These are phyloP conservation scores for Acer yangbiense DNA, from an alignment of 345 rosid genomes.

Conservation along the genomic window DNA sequence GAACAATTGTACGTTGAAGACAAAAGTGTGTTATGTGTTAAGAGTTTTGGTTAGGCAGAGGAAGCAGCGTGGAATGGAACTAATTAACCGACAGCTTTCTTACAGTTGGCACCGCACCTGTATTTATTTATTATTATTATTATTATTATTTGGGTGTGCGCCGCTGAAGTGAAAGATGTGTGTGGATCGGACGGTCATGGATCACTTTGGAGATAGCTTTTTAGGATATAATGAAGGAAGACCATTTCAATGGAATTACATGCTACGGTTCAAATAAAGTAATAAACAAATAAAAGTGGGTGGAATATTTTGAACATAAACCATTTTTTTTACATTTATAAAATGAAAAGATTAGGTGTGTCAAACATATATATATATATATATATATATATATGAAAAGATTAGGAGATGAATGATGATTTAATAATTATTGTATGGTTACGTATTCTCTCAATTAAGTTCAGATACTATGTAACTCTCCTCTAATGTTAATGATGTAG, in stretches of 20 bases:
- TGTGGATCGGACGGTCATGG: neutral
- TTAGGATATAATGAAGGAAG: neutral
- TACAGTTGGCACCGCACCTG: conserved; percentile 49
- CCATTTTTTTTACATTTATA: neutral
- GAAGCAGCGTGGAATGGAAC: conserved; percentile 23
- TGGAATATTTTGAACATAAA: neutral
- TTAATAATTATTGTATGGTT: too few species aligned
- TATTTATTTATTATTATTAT: neutral
- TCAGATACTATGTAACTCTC: too few species aligned
- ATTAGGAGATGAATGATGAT: too few species aligned
- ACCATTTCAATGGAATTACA: neutral
- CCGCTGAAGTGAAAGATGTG: neutral
- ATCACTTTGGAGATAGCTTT: neutral
- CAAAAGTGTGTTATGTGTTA: neutral
- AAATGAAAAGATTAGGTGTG: neutral
- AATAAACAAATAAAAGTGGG: neutral
- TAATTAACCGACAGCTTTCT: conserved; percentile 33
- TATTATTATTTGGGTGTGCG: neutral
- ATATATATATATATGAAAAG: too few species aligned
- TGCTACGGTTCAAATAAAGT: neutral
- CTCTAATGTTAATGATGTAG: too few species aligned
- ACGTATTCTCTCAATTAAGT: too few species aligned
- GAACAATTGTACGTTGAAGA: neutral
- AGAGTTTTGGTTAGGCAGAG: neutral
- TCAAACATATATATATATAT: too few species aligned